Evolutionary conservation across 2,329 filamentous ascomycete genomes (phyloP).

Genomic region (Cladosporium halotolerans): DNA sequence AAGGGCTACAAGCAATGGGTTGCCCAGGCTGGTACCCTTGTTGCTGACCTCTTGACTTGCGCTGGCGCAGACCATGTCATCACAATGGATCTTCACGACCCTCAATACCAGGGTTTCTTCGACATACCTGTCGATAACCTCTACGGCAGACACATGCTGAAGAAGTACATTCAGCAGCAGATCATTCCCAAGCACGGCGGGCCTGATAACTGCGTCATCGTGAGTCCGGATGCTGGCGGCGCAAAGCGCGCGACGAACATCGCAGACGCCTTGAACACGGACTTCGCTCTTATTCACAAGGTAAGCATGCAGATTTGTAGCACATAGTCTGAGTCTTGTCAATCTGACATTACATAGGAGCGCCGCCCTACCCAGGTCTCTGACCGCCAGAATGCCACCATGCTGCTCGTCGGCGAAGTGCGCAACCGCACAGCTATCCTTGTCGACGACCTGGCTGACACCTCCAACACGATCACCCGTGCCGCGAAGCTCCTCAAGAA

Average conservation of each 20-base stretch:
- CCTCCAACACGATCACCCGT: conserved; percentile 92
- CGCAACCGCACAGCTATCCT: conserved; percentile 76
- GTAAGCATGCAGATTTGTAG: conserved; percentile 42
- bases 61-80: conserved; percentile 95
- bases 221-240: conserved; percentile 92
- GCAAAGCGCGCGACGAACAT: conserved; percentile 95
- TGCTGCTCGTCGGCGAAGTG: conserved; percentile 92
- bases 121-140: conserved; percentile 98
- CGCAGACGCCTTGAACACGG: conserved; percentile 85
- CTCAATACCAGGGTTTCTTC: conserved; percentile 97
- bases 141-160: conserved; percentile 71
- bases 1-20: conserved; percentile 99
- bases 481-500: conserved; percentile 96
- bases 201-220: conserved; percentile 57
- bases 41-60: conserved; percentile 90
- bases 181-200: conserved; percentile 74
- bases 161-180: conserved; percentile 66
- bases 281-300: conserved; percentile 98
- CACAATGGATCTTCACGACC: conserved; percentile 94
- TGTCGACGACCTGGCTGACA: conserved; percentile 91
- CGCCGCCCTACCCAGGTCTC: conserved; percentile 81
- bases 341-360: conserved; percentile 51
- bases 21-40: conserved; percentile 88
- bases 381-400: conserved; percentile 72
- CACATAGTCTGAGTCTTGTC: background rate